phyloP scores from a whole-genome alignment of 2,329 filamentous ascomycete genomes.

The Onygenales sp. region DNA sequence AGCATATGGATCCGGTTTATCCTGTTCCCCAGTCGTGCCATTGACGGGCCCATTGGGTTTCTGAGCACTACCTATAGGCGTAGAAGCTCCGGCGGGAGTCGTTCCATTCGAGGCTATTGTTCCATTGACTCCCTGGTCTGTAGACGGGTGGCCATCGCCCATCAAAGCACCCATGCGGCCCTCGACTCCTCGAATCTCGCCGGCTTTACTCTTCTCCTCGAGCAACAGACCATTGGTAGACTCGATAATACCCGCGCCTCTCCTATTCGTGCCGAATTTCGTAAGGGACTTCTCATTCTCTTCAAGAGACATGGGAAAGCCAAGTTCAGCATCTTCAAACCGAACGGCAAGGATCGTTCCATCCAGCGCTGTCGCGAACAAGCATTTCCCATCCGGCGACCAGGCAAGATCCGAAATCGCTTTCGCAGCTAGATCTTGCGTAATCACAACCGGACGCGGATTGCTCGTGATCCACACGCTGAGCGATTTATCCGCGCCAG shows the following conservation, averaged over 20 bases:
- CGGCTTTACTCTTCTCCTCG: constrained; percentile 86
- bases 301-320: constrained; percentile 73
- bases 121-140: constrained; percentile 44
- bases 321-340: constrained; percentile 80
- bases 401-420: constrained; percentile 91
- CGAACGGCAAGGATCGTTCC: constrained; percentile 73
- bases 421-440: constrained; percentile 81
- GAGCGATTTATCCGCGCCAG: constrained; percentile 90
- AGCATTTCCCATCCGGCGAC: constrained; percentile 79
- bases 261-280: constrained; percentile 81
- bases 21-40: constrained; percentile 13
- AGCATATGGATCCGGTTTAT: constrained; percentile 42
- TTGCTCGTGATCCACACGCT: constrained; percentile 98
- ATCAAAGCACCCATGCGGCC: constrained; percentile 97
- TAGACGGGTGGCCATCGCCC: constrained; percentile 61
- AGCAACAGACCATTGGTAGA: constrained; percentile 80
- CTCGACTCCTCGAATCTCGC: constrained; percentile 80
- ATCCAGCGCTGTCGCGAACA: constrained; percentile 82
- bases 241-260: constrained; percentile 83
- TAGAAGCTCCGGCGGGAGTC: constrained; percentile 23
- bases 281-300: constrained; percentile 90
- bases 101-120: constrained; percentile 35
- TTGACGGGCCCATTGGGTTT: constrained; percentile 28
- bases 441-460: constrained; percentile 78
- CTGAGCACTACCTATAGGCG: constrained; percentile 19